Evolutionary conservation across 176 grass and related monocot species (phyloP).

Genomic region (Alopecurus myosuroides): DNA sequence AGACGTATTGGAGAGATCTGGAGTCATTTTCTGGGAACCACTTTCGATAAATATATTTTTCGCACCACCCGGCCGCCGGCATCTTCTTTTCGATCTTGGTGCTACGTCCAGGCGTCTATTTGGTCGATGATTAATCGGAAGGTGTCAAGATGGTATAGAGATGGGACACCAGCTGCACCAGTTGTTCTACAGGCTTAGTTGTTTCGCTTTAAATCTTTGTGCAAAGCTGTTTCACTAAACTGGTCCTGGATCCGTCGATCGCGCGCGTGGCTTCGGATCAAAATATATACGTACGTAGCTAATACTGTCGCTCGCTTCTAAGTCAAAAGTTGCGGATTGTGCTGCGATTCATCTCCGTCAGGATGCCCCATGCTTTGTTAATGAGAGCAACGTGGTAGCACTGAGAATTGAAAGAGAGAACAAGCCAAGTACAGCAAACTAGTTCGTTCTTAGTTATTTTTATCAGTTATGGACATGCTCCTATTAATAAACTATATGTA

Average conservation of each 20-base stretch:
- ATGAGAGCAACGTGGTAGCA: too few relatives aligned
- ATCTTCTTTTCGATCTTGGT: not conserved
- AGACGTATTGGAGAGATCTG: not conserved
- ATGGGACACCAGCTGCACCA: constrained; percentile 38
- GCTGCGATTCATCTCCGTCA: not conserved
- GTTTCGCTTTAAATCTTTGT: constrained; percentile 14
- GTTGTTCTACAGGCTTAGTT: not conserved
- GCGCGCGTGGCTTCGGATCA: constrained; percentile 16
- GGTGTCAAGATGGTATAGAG: not conserved
- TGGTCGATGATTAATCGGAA: not conserved
- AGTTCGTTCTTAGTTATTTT: not conserved
- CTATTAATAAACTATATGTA: not conserved
- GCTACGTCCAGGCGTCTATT: not conserved
- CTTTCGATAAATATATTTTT: constrained; percentile 10
- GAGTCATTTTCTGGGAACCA: constrained; percentile 47
- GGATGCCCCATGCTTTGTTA: not conserved
- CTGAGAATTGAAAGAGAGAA: not conserved
- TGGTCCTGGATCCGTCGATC: not conserved
- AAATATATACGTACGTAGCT: not conserved
- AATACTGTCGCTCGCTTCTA: not conserved
- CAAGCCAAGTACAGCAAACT: not conserved
- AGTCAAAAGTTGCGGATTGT: constrained; percentile 32
- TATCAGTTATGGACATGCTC: not conserved
- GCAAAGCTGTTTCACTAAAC: constrained; percentile 3
- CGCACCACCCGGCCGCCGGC: not conserved